These are phyloP conservation scores for Ilex aquifolium DNA, from an alignment of 257 asterid species.

Conservation along the genomic window DNA sequence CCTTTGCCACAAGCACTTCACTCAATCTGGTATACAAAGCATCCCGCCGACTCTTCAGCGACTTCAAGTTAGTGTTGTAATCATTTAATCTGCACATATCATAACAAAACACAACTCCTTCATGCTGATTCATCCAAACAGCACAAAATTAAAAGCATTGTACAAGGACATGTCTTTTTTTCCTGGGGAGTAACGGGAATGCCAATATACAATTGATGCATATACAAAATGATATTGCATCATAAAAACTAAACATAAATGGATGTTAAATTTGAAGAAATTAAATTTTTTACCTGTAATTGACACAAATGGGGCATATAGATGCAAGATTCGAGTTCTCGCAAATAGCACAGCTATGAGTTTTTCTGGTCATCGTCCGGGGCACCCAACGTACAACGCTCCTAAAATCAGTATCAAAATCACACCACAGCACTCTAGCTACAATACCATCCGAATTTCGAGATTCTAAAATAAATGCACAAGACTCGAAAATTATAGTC, in stretches of 20 bases:
- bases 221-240: too few species aligned
- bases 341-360: slow-evolving; percentile 69
- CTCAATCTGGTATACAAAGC: slow-evolving; percentile 64
- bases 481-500: too few species aligned
- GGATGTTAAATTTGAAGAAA: too few species aligned
- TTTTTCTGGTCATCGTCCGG: slow-evolving; percentile 39
- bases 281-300: slow-evolving; percentile 49
- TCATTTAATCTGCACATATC: slow-evolving; percentile 57
- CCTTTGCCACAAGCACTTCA: slow-evolving; percentile 83
- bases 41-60: slow-evolving; percentile 66
- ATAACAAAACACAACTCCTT: slow-evolving; percentile 8
- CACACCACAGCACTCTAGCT: too few species aligned
- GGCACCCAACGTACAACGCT: too few species aligned
- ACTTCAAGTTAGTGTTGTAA: slow-evolving; percentile 47
- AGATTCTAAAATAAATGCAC: too few species aligned
- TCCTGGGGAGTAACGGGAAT: neutral
- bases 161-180: too few species aligned
- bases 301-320: slow-evolving; percentile 75
- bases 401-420: too few species aligned
- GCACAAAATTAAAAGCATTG: neutral
- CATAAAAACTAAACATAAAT: too few species aligned
- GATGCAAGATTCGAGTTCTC: slow-evolving; percentile 82
- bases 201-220: neutral
- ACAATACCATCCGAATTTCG: too few species aligned
- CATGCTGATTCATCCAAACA: neutral